Evolutionary conservation across 2,329 filamentous ascomycete genomes (phyloP).

Genomic region (Arthrobotrys pseudoclavata): DNA sequence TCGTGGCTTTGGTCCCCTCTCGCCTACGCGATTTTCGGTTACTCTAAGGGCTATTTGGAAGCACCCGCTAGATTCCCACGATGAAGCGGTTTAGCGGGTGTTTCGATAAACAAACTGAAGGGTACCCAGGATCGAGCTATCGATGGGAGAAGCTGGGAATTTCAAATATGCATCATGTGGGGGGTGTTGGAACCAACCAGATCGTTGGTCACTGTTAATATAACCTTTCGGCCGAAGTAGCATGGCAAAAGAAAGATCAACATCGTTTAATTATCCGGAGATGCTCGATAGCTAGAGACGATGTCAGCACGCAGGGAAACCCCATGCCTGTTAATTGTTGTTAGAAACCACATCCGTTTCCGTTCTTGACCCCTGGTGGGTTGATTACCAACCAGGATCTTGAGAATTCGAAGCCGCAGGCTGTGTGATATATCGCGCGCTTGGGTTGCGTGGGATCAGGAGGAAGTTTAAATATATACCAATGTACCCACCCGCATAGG

Average conservation of each 20-base stretch:
- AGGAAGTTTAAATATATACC: background rate
- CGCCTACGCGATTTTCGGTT: conserved; percentile 33
- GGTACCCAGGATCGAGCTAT: conserved; percentile 28
- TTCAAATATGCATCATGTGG: conserved; percentile 3
- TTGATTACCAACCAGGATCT: conserved; percentile 27
- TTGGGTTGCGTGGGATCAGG: background rate
- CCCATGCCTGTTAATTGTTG: conserved; percentile 22
- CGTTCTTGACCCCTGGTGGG: conserved; percentile 3
- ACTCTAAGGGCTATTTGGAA: conserved; percentile 44
- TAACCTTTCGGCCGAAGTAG: conserved; percentile 18
- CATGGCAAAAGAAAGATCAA: conserved; percentile 1
- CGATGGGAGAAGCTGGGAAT: background rate
- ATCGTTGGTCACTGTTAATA: background rate
- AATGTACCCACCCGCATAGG: background rate
- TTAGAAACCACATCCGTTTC: conserved; percentile 36
- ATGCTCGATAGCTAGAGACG: conserved; percentile 9
- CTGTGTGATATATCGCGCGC: conserved; percentile 17
- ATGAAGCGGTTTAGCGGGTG: background rate
- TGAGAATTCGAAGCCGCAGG: background rate
- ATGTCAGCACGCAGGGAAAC: conserved; percentile 37
- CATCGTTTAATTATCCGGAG: conserved; percentile 23
- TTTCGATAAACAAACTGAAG: conserved; percentile 15
- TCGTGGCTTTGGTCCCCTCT: conserved; percentile 20
- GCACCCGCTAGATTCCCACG: background rate
- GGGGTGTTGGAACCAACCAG: background rate